Conservation (phyloP, 1,139 yeast genomes). For the Taiozyma sp. region DNA sequence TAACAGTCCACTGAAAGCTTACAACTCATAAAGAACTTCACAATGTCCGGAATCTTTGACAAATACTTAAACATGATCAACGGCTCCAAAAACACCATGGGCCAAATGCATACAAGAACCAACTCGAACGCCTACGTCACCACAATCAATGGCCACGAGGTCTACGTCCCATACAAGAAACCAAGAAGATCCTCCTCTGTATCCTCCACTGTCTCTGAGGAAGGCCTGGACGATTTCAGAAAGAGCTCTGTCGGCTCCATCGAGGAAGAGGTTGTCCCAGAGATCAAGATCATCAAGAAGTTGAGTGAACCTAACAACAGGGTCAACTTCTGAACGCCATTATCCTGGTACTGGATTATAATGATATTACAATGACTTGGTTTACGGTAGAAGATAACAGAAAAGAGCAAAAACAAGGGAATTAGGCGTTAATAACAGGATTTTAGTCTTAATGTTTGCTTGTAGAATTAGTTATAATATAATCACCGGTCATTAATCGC, state of each 20-base stretch:
- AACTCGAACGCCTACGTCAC: slow-evolving; percentile 14
- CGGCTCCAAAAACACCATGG: slow-evolving; percentile 13
- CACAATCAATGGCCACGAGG: slow-evolving; percentile 15
- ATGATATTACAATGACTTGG: neutral
- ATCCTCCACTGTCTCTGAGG: slow-evolving; percentile 5
- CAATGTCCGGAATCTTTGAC: slow-evolving; percentile 26
- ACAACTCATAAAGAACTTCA: neutral
- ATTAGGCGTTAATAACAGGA: neutral
- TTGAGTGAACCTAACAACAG: slow-evolving; percentile 22
- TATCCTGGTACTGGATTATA: neutral
- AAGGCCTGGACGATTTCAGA: slow-evolving; percentile 2
- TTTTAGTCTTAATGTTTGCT: neutral
- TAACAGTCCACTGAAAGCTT: neutral
- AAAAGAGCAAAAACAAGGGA: neutral
- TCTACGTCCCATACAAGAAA: slow-evolving; percentile 14
- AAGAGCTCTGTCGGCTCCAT: slow-evolving; percentile 1
- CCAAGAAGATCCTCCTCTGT: slow-evolving; percentile 14
- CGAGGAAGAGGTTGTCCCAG: slow-evolving; percentile 3
- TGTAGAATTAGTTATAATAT: neutral
- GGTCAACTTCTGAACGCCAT: slow-evolving; percentile 17
- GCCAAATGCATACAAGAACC: slow-evolving; percentile 16
- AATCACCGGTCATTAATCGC: too few relatives aligned
- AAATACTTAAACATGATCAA: slow-evolving; percentile 21
- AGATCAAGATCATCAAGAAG: slow-evolving; percentile 9
- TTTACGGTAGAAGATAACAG: neutral